Conservation (phyloP, 2,329 filamentous ascomycete species). For the Scedosporium dehoogii region DNA sequence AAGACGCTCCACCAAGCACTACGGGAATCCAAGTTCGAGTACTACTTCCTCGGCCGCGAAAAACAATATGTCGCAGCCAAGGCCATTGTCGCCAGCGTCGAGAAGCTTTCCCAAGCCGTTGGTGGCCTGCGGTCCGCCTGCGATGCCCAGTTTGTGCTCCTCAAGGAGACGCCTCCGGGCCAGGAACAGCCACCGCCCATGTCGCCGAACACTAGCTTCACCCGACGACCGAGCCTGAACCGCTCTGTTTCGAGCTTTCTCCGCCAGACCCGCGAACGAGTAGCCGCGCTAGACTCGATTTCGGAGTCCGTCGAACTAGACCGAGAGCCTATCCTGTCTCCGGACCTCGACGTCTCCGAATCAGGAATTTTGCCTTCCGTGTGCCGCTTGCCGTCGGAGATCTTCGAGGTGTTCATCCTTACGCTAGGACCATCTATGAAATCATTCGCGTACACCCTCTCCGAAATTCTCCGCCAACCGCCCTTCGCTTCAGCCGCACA, state of each 20-base stretch:
- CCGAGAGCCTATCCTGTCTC: conserved; percentile 1
- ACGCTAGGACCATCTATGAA: conserved; percentile 92
- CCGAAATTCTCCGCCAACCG: conserved; percentile 77
- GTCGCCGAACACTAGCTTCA: conserved; percentile 12
- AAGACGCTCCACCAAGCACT: conserved; percentile 59
- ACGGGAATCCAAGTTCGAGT: conserved; percentile 79
- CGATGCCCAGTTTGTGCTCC: conserved; percentile 74
- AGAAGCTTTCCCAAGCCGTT: conserved; percentile 76
- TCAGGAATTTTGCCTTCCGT: conserved; percentile 15
- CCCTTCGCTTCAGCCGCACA: conserved; percentile 64
- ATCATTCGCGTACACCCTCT: conserved; percentile 83
- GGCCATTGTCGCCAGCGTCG: conserved; percentile 72
- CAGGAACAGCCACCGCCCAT: conserved; percentile 17
- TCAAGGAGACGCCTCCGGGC: conserved; percentile 47
- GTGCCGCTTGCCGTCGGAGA: conserved; percentile 61
- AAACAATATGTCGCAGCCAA: conserved; percentile 69
- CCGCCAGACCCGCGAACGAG: conserved; percentile 2
- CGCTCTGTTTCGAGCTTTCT: conserved; percentile 18
- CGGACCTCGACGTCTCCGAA: conserved; percentile 5
- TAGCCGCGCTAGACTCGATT: neutral
- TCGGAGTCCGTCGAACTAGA: neutral
- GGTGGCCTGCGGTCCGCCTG: conserved; percentile 86
- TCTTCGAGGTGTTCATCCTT: conserved; percentile 83
- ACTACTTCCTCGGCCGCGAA: conserved; percentile 73
- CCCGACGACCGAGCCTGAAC: conserved; percentile 10